Percentiles rank a stretch among this genome's conserved stretches.
Conservation (phyloP, 345 rosid species). For the Lumnitzera littorea region DNA sequence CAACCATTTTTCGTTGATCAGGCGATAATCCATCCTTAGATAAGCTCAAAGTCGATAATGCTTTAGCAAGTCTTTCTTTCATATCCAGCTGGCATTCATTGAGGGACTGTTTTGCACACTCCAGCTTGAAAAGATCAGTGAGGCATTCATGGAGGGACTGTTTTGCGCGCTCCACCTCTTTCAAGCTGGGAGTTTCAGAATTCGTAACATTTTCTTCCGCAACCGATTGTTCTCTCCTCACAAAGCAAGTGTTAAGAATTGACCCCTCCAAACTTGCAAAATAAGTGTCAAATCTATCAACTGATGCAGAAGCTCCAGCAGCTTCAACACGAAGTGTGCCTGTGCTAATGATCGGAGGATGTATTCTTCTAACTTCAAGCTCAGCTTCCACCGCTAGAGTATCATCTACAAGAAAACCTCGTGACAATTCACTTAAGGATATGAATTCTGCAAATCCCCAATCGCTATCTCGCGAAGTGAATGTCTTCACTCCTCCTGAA, state of each 20-base stretch:
- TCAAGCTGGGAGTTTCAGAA: conserved; percentile 2
- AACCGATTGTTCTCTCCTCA: neutral
- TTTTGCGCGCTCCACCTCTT: conserved; percentile 7
- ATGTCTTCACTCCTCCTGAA: conserved; percentile 8
- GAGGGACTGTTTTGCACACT: neutral
- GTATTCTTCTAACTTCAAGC: conserved; percentile 1
- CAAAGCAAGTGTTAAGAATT: neutral
- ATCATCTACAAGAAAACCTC: conserved; percentile 7
- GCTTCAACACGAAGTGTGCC: neutral
- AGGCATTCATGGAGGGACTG: conserved; percentile 6
- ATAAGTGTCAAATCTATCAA: neutral
- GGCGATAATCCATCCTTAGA: conserved; percentile 4
- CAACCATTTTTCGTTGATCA: conserved; percentile 2
- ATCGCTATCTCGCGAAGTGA: conserved; percentile 1
- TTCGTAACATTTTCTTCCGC: neutral
- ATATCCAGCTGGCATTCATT: neutral
- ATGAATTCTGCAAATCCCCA: conserved; percentile 12
- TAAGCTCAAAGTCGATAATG: neutral
- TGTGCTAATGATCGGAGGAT: neutral
- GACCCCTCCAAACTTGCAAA: neutral
- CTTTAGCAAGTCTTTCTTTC: conserved; percentile 1
- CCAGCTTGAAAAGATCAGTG: neutral
- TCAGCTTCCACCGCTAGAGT: conserved; percentile 5
- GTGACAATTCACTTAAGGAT: conserved; percentile 2
- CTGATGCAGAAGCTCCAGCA: neutral